These are phyloP conservation scores for Tricholoma bakamatsutake DNA, from an alignment of 768 basidiomycete genomes.

Conservation along the genomic window DNA sequence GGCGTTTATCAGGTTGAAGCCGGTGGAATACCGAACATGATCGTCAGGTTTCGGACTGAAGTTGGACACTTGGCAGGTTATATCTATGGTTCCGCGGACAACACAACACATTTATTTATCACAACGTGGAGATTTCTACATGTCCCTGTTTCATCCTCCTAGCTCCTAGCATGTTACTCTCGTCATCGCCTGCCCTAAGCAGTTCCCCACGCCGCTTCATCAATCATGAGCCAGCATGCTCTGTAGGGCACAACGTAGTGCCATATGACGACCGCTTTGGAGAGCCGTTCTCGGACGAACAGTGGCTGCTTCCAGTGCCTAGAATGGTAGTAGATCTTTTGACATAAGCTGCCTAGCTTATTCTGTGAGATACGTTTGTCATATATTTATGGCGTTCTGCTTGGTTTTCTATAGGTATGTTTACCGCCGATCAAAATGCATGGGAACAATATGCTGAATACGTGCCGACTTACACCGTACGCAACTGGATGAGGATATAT, in stretches of 20 bases:
- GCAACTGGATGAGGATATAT: background rate
- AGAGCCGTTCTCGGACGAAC: background rate
- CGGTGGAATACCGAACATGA: background rate
- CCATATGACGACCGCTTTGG: background rate
- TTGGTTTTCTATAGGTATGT: background rate
- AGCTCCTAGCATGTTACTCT: background rate
- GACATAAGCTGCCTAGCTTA: background rate
- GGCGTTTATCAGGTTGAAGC: slow-evolving; percentile 29
- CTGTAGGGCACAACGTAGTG: no score
- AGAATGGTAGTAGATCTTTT: background rate
- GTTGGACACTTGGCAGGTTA: background rate
- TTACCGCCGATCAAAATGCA: background rate
- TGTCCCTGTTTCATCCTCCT: background rate
- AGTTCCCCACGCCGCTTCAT: no score
- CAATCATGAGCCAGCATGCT: no score
- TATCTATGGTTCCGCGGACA: background rate
- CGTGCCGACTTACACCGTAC: background rate
- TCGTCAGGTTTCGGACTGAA: background rate
- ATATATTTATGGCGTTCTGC: background rate
- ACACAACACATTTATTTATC: background rate
- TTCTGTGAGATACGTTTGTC: background rate
- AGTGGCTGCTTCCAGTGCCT: background rate
- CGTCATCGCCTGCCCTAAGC: background rate
- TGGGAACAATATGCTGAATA: background rate
- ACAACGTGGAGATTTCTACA: background rate